These are phyloP conservation scores for Purshia tridentata DNA, from an alignment of 306 rosid species.

Conservation along the genomic window DNA sequence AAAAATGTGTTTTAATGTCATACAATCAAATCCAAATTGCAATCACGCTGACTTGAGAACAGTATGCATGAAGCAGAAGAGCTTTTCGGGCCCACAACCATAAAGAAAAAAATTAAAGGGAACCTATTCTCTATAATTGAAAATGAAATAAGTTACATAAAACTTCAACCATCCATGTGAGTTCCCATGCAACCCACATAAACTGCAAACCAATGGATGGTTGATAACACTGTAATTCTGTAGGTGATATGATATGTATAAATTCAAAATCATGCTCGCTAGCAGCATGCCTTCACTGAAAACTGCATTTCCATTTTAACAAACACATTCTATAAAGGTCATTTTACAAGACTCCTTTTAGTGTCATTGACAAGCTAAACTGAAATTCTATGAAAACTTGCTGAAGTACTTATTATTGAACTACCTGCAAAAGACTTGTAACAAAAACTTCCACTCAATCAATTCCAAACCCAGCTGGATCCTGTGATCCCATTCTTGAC, in stretches of 20 bases:
- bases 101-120: neutral
- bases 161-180: neutral
- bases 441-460: slow-evolving; percentile 16
- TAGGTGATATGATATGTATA: neutral
- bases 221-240: neutral
- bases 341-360: slow-evolving; percentile 15
- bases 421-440: slow-evolving; percentile 19
- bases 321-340: slow-evolving; percentile 12
- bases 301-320: slow-evolving; percentile 14
- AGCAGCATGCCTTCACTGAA: slow-evolving; percentile 7
- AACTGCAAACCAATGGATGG: neutral
- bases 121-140: neutral
- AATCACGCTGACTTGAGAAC: neutral
- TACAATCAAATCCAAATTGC: neutral
- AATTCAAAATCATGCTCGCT: neutral
- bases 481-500: slow-evolving; percentile 22
- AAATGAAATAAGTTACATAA: neutral
- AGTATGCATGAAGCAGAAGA: neutral
- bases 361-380: slow-evolving; percentile 32
- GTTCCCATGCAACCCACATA: slow-evolving; percentile 4
- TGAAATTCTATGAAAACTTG: slow-evolving; percentile 31
- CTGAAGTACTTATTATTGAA: slow-evolving; percentile 9
- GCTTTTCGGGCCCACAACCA: neutral
- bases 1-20: too few species aligned
- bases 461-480: slow-evolving; percentile 17